These are phyloP conservation scores for Dianthus caryophyllus DNA, from an alignment of 148 eudicot genomes.

Conservation along the genomic window DNA sequence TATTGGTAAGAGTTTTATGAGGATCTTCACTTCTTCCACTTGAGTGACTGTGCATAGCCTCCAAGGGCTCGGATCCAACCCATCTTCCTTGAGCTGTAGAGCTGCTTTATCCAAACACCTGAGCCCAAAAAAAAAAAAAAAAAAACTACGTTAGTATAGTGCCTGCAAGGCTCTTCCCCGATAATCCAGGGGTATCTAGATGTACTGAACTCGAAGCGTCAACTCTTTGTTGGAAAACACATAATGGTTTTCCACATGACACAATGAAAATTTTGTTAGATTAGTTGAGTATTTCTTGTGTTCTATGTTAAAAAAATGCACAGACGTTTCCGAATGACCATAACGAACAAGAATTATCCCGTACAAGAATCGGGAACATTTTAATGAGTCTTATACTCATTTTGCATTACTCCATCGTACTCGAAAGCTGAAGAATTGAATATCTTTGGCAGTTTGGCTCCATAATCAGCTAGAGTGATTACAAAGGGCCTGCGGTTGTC, in stretches of 20 bases:
- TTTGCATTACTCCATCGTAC: background rate
- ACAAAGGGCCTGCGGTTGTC: background rate
- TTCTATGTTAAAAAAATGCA: no score
- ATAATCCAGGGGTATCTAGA: no score
- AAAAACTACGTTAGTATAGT: background rate
- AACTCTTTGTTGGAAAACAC: no score
- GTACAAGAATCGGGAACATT: background rate
- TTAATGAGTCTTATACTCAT: background rate
- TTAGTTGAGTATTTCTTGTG: no score
- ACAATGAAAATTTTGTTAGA: background rate
- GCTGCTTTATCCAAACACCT: conserved; percentile 92
- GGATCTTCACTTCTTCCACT: conserved; percentile 87
- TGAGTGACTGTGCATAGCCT: conserved; percentile 82
- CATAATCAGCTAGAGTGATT: background rate
- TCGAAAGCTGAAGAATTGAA: background rate
- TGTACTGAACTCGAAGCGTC: no score
- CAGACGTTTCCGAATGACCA: no score
- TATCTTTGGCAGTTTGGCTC: background rate
- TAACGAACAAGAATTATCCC: no score
- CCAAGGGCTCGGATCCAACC: conserved; percentile 55
- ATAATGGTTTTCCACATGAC: no score
- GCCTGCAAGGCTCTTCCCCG: no score
- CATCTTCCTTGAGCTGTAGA: conserved; percentile 66
- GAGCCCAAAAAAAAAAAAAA: conserved; percentile 5
- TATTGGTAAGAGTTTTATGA: conserved; percentile 57